Base-by-base conservation (phyloP, 2,329 filamentous ascomycete species). In the Colletotrichum zoysiae region DNA sequence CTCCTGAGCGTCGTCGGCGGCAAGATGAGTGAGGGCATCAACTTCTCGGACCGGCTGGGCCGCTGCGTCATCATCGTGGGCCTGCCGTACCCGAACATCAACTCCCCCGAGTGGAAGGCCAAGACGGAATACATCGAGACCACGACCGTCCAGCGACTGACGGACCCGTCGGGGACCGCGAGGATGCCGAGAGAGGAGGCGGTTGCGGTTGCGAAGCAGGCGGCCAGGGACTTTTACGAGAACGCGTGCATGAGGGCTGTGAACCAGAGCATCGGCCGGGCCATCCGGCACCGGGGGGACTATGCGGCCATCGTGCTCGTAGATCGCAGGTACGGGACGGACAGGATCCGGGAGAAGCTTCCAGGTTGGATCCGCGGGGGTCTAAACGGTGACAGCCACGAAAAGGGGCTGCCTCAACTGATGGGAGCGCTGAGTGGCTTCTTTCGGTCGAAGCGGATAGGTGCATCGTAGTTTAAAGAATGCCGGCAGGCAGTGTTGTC, bases 221-320 rank as follows among this genome's bases (percentile, higher is more conserved):
- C 91, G 5, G 91, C 92, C 2, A 85, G 92, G 64, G 93, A 95
- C 73, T 97, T 94, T 78, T 97, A 97, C 78, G 95, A 98, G 80
- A 98, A 98, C 79, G 90, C 94, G 0, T 98, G 95, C 80, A 98
- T 99, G 95, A 88, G 96, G 50, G 94, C 95, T 5, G 96, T 99
- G 5, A 99, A 99, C 80, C 96, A 99, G 84, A 96, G 94, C 78
- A 95, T 99, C 76, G 96, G 96, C 0, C 87, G 96, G 70, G 96
- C 95, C 1, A 98, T 99, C 76, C 87, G 96, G 58, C 96, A 99
- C 79, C 88, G 88, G 67, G 90, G 89, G 33, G 96, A 99, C 82
- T 98, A 97, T 82, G 96, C 96, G 5, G 91, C 93, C 20, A 98
- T 99, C 74, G 83, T 98, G 68, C 87, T 99, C 78, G 84, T 96